A percentile compares a stretch with the other conserved stretches of the same genome.
These are phyloP conservation scores for Talaromyces verruculosus DNA, from an alignment of 2,329 filamentous ascomycete species.

Conservation along the genomic window DNA sequence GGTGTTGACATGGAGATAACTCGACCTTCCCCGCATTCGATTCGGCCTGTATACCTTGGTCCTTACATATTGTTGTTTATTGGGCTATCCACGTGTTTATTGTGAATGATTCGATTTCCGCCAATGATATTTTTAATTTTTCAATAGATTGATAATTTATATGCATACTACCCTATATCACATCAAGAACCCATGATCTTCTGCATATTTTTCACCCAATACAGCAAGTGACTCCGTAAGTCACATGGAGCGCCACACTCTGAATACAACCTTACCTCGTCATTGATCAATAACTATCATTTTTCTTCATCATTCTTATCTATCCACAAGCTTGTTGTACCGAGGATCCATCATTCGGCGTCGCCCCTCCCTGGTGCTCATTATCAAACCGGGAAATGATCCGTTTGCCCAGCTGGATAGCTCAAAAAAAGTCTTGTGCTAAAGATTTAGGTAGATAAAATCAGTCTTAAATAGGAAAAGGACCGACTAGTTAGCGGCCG, in stretches of 20 bases:
- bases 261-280: not conserved
- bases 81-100: not conserved
- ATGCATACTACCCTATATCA: not conserved
- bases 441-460: not conserved
- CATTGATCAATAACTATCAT: not conserved
- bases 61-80: not conserved
- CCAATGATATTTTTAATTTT: not conserved
- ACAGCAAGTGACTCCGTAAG: not conserved
- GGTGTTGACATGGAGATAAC: not conserved
- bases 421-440: not conserved
- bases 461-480: not conserved
- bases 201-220: not conserved
- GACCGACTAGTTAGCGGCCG: not conserved
- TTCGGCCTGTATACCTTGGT: not conserved
- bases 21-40: not conserved
- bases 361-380: not conserved
- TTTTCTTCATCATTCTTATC: not conserved
- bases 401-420: not conserved
- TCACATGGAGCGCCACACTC: not conserved
- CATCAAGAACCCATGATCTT: not conserved
- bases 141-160: not conserved
- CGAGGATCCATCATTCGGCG: not conserved
- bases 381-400: slow-evolving; percentile 4
- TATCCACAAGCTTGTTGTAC: not conserved
- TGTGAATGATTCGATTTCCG: not conserved